Conservation (phyloP, 1,284 basidiomycete species). For the Agroathelia rolfsii region DNA sequence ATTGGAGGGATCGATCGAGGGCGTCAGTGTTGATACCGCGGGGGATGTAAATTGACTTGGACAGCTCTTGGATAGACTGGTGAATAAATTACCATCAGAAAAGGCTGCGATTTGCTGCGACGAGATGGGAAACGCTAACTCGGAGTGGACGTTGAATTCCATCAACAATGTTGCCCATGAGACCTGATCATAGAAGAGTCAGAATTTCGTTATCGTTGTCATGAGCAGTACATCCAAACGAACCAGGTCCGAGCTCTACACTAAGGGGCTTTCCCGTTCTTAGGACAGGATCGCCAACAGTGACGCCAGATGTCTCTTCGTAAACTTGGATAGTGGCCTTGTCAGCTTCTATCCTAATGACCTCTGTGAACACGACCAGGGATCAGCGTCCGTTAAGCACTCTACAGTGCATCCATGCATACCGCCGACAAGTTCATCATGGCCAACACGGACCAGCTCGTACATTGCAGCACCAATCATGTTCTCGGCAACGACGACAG, state of each 20-base stretch:
- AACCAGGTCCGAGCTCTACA: slow-evolving; percentile 95
- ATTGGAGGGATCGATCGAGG: slow-evolving; percentile 80
- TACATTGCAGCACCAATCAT: slow-evolving; percentile 97
- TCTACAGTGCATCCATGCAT: slow-evolving; percentile 16
- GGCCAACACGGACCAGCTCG: slow-evolving; percentile 91
- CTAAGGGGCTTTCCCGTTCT: slow-evolving; percentile 95
- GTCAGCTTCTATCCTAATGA: slow-evolving; percentile 93
- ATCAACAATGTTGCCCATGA: slow-evolving; percentile 99
- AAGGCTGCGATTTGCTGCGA: slow-evolving; percentile 11
- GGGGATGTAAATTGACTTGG: slow-evolving; percentile 97
- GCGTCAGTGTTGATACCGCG: slow-evolving; percentile 97
- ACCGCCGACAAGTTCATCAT: slow-evolving; percentile 96
- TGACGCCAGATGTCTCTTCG: slow-evolving; percentile 96
- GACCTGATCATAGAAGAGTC: slow-evolving; percentile 41
- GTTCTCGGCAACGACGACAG: slow-evolving; percentile 94
- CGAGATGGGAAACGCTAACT: slow-evolving; percentile 33
- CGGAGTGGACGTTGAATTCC: slow-evolving; percentile 90
- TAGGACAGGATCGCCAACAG: slow-evolving; percentile 95
- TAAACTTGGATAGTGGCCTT: slow-evolving; percentile 99
- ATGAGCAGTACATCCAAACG: slow-evolving; percentile 6
- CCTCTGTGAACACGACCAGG: slow-evolving; percentile 66
- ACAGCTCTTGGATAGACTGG: slow-evolving; percentile 91
- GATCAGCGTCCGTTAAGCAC: slow-evolving; percentile 12
- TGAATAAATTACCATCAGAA: slow-evolving; percentile 12
- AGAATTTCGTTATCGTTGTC: not conserved